Base-by-base conservation (phyloP, 805 yeast genomes). In the Pichia nakasei region DNA sequence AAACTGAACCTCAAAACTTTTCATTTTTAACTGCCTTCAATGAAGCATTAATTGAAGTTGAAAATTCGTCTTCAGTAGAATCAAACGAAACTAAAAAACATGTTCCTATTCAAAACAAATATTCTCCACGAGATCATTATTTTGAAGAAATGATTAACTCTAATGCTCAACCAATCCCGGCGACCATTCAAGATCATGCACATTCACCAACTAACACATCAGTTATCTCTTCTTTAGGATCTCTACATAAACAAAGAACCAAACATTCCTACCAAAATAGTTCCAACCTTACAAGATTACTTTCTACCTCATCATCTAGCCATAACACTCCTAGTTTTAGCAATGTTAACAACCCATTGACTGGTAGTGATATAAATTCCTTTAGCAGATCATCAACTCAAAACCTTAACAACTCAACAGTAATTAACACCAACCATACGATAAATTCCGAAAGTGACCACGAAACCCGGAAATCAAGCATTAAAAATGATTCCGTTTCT, bases 11-110 rank as follows among this genome's bases (percentile, higher is more conserved):
- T 17, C 35, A 32, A 18, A 32, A 32, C 9, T 35, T 59, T 5
- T 55, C 66, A 8, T 51, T 65, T 18, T 47, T 65, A 22, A 52
- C 62, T 7, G 67, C 67, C 0, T 65, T 65, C 40, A 64, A 64
- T 44, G 68, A 65, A 35, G 65, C 59, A 3, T 49, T 64, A 29
- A 54, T 52, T 13, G 65, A 64, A 26, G 54, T 59, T 12, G 52
- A 60, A 11, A 36, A 36, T 22, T 32, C 43, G 11, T 36, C 48
- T 9, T 46, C 45, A 12, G 34, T 31, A 6, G 45, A 42, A 18
- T 38, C 42, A 13, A 38, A 42, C 18, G 45, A 42, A 17, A 13
- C 32, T 15, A 17, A 26, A 7, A 32, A 24, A 22, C 20, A 27
- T 13, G 20, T 37, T 5, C 22, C 13, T 21, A 35, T 27, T 15